Percentiles rank a stretch among this genome's conserved stretches.
phyloP scores from a whole-genome alignment of 164 flowering plant genomes.

The Umbellularia californica region DNA sequence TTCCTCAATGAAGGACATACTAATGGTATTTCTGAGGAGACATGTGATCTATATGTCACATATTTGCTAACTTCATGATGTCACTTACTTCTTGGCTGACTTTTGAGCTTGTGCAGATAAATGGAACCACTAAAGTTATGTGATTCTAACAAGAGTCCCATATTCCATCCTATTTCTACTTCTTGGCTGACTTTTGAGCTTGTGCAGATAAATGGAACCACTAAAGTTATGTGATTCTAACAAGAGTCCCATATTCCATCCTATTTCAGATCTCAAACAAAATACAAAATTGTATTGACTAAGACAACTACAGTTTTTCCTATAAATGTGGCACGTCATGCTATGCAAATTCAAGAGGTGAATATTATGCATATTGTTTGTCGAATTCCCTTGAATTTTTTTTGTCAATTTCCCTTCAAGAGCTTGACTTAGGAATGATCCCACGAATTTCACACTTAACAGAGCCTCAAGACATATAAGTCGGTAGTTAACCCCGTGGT shows the following conservation, averaged over 20 bases:
- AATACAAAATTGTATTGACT: slow-evolving; percentile 84
- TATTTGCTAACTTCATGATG: too few species aligned
- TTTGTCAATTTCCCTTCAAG: neutral
- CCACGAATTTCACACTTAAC: slow-evolving; percentile 21
- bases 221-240: neutral
- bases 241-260: neutral
- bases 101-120: too few species aligned
- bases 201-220: neutral
- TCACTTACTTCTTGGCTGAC: too few species aligned
- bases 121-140: neutral
- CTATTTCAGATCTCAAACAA: slow-evolving; percentile 65
- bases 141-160: neutral
- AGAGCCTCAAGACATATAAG: slow-evolving; percentile 65
- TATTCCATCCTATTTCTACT: slow-evolving; percentile 13
- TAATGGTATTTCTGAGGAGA: too few species aligned
- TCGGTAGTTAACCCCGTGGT: slow-evolving; percentile 83
- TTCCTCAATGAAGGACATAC: too few species aligned
- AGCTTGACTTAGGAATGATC: neutral
- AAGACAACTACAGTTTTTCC: slow-evolving; percentile 90
- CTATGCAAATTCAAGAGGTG: slow-evolving; percentile 97
- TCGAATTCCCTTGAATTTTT: neutral
- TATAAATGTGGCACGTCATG: slow-evolving; percentile 89
- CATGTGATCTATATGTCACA: too few species aligned
- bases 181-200: too few species aligned
- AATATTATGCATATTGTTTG: neutral